Percentiles rank a stretch among this genome's conserved stretches.
Conservation (phyloP, 1,284 basidiomycete genomes). For the Kalmanozyma brasiliensis region DNA sequence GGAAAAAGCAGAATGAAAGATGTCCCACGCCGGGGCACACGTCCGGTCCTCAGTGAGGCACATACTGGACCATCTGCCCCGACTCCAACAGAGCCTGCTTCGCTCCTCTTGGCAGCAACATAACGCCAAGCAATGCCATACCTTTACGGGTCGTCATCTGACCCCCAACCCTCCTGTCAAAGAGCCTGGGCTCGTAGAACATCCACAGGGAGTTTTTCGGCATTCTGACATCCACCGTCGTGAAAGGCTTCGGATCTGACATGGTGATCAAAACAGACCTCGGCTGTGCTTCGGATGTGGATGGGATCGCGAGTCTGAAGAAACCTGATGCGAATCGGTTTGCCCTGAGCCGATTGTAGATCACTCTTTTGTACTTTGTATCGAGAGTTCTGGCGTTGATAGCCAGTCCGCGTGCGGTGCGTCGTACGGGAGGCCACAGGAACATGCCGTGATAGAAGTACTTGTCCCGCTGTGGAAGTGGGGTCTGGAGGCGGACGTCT, state of each 20-base stretch:
- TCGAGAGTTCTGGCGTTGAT: background rate
- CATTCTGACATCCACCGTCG: background rate
- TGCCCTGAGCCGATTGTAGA: background rate
- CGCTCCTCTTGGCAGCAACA: conserved; percentile 3
- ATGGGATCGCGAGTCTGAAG: background rate
- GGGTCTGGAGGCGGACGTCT: too few species aligned
- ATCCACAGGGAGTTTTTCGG: background rate
- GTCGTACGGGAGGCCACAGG: conserved; percentile 10
- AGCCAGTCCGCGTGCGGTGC: background rate
- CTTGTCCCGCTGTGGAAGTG: background rate
- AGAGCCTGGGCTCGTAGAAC: conserved; percentile 2
- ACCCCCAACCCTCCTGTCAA: too few species aligned
- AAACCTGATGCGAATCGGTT: background rate
- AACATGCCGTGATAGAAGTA: conserved; percentile 1
- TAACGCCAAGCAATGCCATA: conserved; percentile 4
- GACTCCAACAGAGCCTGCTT: background rate
- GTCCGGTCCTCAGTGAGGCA: too few species aligned
- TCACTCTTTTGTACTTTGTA: background rate
- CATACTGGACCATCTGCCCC: background rate
- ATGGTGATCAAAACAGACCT: background rate
- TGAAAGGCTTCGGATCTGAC: background rate
- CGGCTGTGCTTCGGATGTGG: background rate
- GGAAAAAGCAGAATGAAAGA: too few species aligned
- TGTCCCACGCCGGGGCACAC: too few species aligned
- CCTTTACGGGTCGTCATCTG: background rate